Percentiles rank a stretch among this genome's conserved stretches.
Evolutionary conservation across 2,329 filamentous ascomycete species (phyloP).

Genomic region (Aschersonia sp.): DNA sequence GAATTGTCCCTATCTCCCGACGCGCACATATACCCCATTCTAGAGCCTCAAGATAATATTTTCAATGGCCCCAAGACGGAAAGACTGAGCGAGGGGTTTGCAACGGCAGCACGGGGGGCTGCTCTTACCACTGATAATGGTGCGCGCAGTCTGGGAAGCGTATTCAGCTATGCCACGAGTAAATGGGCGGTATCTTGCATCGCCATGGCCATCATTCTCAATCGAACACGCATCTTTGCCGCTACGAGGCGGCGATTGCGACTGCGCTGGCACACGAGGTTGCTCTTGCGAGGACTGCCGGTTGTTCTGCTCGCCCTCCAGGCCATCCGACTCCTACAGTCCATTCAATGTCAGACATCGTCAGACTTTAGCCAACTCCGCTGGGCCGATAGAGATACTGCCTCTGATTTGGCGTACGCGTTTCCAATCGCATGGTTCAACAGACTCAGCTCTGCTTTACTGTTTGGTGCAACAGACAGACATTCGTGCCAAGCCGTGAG

Average conservation of each 20-base stretch:
- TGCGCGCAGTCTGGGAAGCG: slow-evolving; percentile 60
- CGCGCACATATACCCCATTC: slow-evolving; percentile 14
- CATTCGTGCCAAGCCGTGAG: slow-evolving; percentile 60
- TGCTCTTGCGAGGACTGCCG: slow-evolving; percentile 56
- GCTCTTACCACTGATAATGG: slow-evolving; percentile 43
- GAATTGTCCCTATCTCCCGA: slow-evolving; percentile 10
- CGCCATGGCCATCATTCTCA: slow-evolving; percentile 72
- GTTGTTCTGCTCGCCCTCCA: slow-evolving; percentile 58
- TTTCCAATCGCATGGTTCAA: slow-evolving; percentile 58
- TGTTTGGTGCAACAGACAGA: slow-evolving; percentile 61
- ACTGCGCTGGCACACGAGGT: slow-evolving; percentile 56
- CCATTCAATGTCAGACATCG: slow-evolving; percentile 84
- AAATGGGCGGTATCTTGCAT: slow-evolving; percentile 87
- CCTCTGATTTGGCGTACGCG: slow-evolving; percentile 54
- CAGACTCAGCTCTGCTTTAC: slow-evolving; percentile 51
- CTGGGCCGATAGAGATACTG: slow-evolving; percentile 53
- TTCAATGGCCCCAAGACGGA: neutral
- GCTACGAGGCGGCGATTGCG: slow-evolving; percentile 70
- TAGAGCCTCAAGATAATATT: slow-evolving; percentile 10
- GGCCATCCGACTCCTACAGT: slow-evolving; percentile 57
- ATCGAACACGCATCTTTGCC: slow-evolving; percentile 86
- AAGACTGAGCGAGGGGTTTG: neutral
- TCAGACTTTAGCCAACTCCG: slow-evolving; percentile 54
- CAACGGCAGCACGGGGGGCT: slow-evolving; percentile 15
- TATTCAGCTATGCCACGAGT: slow-evolving; percentile 83